These are phyloP conservation scores for Populus hybrid DNA, from an alignment of 441 rosid genomes.

Conservation along the genomic window DNA sequence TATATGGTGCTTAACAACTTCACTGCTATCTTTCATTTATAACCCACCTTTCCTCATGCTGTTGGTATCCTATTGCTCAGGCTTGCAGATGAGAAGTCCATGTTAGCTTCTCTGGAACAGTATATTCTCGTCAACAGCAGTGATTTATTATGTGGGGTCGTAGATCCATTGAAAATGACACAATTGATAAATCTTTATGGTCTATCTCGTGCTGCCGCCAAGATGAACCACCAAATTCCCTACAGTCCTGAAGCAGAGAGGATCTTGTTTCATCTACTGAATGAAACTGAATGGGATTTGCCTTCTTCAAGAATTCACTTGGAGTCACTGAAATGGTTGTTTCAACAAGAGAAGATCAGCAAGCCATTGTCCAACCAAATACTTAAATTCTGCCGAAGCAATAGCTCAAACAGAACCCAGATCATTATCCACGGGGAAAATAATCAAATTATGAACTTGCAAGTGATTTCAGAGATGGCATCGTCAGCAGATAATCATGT, in stretches of 20 bases:
- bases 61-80: slow-evolving; percentile 45
- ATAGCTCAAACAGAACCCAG: slow-evolving; percentile 27
- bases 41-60: slow-evolving; percentile 7
- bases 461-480: slow-evolving; percentile 65
- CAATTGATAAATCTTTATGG: slow-evolving; percentile 78
- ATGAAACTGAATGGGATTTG: slow-evolving; percentile 77
- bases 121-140: slow-evolving; percentile 66
- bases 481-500: slow-evolving; percentile 64
- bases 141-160: slow-evolving; percentile 25
- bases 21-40: background rate
- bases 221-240: slow-evolving; percentile 51
- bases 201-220: slow-evolving; percentile 56
- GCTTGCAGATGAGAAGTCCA: slow-evolving; percentile 81
- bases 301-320: slow-evolving; percentile 60
- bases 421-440: slow-evolving; percentile 36
- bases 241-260: slow-evolving; percentile 92
- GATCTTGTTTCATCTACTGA: slow-evolving; percentile 58
- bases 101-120: slow-evolving; percentile 83
- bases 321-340: slow-evolving; percentile 75
- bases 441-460: slow-evolving; percentile 36
- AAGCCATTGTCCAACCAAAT: slow-evolving; percentile 61
- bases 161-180: slow-evolving; percentile 31
- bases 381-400: slow-evolving; percentile 49
- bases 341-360: slow-evolving; percentile 78
- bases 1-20: background rate